These are phyloP conservation scores for Physcia stellaris DNA, from an alignment of 495 filamentous ascomycete genomes.

Conservation along the genomic window DNA sequence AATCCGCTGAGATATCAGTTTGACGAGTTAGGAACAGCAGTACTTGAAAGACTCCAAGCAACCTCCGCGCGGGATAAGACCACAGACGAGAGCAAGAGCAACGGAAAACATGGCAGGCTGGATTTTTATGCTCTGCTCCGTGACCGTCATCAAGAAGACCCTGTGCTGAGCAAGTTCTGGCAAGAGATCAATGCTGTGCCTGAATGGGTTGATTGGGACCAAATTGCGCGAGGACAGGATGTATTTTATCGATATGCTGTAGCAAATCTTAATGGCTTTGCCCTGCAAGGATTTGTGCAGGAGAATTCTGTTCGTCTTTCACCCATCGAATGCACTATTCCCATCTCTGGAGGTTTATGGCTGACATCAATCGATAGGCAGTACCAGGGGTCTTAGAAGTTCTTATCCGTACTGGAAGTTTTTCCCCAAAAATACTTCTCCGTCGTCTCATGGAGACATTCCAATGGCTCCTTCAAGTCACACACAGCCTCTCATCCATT, in stretches of 20 bases:
- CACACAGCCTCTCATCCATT: slow-evolving; percentile 42
- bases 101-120: slow-evolving; percentile 6
- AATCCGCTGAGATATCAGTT: slow-evolving; percentile 32
- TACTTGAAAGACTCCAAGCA: slow-evolving; percentile 27
- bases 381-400: no score
- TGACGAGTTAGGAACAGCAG: slow-evolving; percentile 28
- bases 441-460: no score
- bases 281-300: slow-evolving; percentile 53
- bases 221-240: slow-evolving; percentile 49
- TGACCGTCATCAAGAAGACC: slow-evolving; percentile 34
- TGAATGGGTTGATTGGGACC: slow-evolving; percentile 58
- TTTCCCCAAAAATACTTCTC: no score
- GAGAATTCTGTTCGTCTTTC: no score
- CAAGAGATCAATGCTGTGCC: slow-evolving; percentile 44
- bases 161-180: slow-evolving; percentile 42
- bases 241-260: slow-evolving; percentile 51
- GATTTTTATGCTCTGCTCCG: slow-evolving; percentile 30
- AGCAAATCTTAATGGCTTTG: slow-evolving; percentile 43
- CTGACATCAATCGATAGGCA: no score
- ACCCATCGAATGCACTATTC: no score
- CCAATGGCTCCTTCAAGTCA: slow-evolving; percentile 53
- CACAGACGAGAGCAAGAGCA: slow-evolving; percentile 10
- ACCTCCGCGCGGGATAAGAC: slow-evolving; percentile 22
- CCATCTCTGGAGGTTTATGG: no score
- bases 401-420: no score